Evolutionary conservation across 345 rosid genomes (phyloP).

Genomic region (Arabidopsis thaliana): TAIR10.1 NC_003070.9:7546501-7547000

Average conservation of each 20-base stretch:
- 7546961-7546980: no score
- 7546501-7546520: slow-evolving; percentile 46
- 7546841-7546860: slow-evolving; percentile 70
- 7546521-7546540: slow-evolving; percentile 41
- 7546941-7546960: no score
- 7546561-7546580: slow-evolving; percentile 50
- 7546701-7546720: slow-evolving; percentile 62
- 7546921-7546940: no score
- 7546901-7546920: slow-evolving; percentile 28
- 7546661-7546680: slow-evolving; percentile 73
- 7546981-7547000: no score
- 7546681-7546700: slow-evolving; percentile 75
- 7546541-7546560: slow-evolving; percentile 56
- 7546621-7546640: slow-evolving; percentile 58
- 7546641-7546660: slow-evolving; percentile 63
- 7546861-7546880: slow-evolving; percentile 68
- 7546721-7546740: slow-evolving; percentile 60
- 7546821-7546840: slow-evolving; percentile 56
- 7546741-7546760: slow-evolving; percentile 46
- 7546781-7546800: slow-evolving; percentile 71
- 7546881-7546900: slow-evolving; percentile 51
- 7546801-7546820: slow-evolving; percentile 68
- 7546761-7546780: slow-evolving; percentile 73
- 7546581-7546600: slow-evolving; percentile 65
- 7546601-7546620: slow-evolving; percentile 57